Conservation (phyloP, 345 rosid species). For the Heritiera littoralis region DNA sequence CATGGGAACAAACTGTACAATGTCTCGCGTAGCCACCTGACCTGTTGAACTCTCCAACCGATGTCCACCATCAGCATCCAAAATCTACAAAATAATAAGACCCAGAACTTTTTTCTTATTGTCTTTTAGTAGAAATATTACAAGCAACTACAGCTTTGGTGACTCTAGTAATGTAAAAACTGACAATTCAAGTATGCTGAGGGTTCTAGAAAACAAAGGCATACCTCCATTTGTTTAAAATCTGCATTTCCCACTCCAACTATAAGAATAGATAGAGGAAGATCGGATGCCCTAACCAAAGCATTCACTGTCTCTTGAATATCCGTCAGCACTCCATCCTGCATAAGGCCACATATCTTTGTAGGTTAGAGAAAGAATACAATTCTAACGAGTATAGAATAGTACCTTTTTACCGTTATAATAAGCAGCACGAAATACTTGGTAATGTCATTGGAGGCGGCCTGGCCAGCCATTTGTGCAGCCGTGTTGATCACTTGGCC, state of each 20-base stretch:
- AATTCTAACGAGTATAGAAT: neutral
- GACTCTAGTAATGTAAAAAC: neutral
- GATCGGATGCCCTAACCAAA: slow-evolving; percentile 88
- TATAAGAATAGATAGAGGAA: slow-evolving; percentile 81
- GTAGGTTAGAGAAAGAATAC: neutral
- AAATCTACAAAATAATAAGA: slow-evolving; percentile 43
- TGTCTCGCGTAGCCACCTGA: slow-evolving; percentile 79
- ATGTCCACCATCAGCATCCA: slow-evolving; percentile 78
- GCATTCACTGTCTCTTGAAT: slow-evolving; percentile 74
- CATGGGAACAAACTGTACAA: slow-evolving; percentile 88
- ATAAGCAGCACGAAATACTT: slow-evolving; percentile 63
- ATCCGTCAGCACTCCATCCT: slow-evolving; percentile 93
- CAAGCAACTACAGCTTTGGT: neutral
- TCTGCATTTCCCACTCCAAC: slow-evolving; percentile 87
- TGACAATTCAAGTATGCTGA: neutral
- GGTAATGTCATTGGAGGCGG: slow-evolving; percentile 27
- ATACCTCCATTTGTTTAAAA: slow-evolving; percentile 89
- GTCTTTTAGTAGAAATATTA: neutral
- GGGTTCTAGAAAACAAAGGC: slow-evolving; percentile 3
- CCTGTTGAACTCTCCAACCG: slow-evolving; percentile 77
- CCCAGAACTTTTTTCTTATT: neutral
- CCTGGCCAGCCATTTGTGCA: slow-evolving; percentile 50
- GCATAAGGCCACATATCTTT: slow-evolving; percentile 4
- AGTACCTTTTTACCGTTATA: slow-evolving; percentile 45
- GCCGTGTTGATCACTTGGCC: slow-evolving; percentile 62